Conservation (phyloP, 2,329 filamentous ascomycete species). For the Scedosporium boydii region DNA sequence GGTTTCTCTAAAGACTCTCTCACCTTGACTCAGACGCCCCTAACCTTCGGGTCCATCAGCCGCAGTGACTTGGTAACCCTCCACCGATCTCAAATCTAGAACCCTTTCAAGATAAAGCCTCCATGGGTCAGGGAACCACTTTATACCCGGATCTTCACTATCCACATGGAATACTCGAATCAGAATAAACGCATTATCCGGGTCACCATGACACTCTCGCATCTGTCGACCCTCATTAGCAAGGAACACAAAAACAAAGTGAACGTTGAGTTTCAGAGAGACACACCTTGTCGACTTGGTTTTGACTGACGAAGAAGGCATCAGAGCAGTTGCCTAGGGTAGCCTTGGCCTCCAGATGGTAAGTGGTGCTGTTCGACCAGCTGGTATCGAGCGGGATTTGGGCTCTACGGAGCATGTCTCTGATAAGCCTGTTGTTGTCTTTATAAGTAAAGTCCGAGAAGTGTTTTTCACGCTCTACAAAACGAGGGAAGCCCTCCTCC, state of each 20-base stretch:
- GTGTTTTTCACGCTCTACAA: not conserved
- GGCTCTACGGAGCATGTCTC: not conserved
- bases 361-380: slow-evolving; percentile 8
- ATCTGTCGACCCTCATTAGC: slow-evolving; percentile 4
- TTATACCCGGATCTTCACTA: slow-evolving; percentile 3
- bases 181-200: slow-evolving; percentile 7
- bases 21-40: too few species aligned
- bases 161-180: slow-evolving; percentile 8
- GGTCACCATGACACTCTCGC: slow-evolving; percentile 5
- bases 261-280: not conserved
- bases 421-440: not conserved
- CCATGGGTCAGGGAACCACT: slow-evolving; percentile 7
- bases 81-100: slow-evolving; percentile 1
- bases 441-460: slow-evolving; percentile 9
- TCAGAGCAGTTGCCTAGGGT: slow-evolving; percentile 1
- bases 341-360: slow-evolving; percentile 8
- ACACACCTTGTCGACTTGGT: not conserved
- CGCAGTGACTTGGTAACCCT: too few species aligned
- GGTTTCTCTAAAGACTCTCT: too few species aligned
- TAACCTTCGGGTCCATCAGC: too few species aligned
- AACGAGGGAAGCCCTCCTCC: slow-evolving; percentile 3
- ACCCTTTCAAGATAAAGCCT: not conserved
- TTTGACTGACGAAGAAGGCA: slow-evolving; percentile 7
- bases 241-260: not conserved
- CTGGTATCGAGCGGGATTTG: not conserved